phyloP scores from a whole-genome alignment of 2,329 filamentous ascomycete species.

The Pyricularia sp. region DNA sequence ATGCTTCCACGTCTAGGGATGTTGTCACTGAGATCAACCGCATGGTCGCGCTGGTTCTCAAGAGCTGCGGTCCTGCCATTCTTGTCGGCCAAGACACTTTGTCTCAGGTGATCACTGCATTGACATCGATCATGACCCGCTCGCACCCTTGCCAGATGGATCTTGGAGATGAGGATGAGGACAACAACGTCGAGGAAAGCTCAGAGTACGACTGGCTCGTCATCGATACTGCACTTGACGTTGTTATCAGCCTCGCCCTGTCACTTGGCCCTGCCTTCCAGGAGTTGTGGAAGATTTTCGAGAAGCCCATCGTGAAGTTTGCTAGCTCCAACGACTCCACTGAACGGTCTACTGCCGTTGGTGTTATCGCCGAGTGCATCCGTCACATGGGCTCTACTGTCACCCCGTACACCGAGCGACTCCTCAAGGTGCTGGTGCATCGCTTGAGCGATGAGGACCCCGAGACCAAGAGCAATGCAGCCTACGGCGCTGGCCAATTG shows the following conservation, averaged over 20 bases:
- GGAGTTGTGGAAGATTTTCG: constrained; percentile 90
- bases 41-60: constrained; percentile 79
- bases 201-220: constrained; percentile 98
- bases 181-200: constrained; percentile 61
- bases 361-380: constrained; percentile 82
- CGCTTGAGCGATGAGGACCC: constrained; percentile 79
- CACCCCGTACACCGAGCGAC: constrained; percentile 62
- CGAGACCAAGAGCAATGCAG: constrained; percentile 89
- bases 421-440: constrained; percentile 73
- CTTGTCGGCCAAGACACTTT: constrained; percentile 61
- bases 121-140: constrained; percentile 73
- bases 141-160: constrained; percentile 90
- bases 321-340: constrained; percentile 73
- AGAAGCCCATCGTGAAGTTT: constrained; percentile 82
- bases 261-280: constrained; percentile 71
- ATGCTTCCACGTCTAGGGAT: constrained; percentile 37
- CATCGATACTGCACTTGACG: constrained; percentile 86
- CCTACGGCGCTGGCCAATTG: constrained; percentile 79
- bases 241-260: constrained; percentile 69
- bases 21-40: constrained; percentile 93
- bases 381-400: constrained; percentile 72
- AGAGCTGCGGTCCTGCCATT: constrained; percentile 78
- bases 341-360: constrained; percentile 81
- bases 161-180: constrained; percentile 67
- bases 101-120: constrained; percentile 60